These are phyloP conservation scores for Lichtheimia hyalospora DNA, from an alignment of 371 early-diverging fungal species.

Conservation along the genomic window DNA sequence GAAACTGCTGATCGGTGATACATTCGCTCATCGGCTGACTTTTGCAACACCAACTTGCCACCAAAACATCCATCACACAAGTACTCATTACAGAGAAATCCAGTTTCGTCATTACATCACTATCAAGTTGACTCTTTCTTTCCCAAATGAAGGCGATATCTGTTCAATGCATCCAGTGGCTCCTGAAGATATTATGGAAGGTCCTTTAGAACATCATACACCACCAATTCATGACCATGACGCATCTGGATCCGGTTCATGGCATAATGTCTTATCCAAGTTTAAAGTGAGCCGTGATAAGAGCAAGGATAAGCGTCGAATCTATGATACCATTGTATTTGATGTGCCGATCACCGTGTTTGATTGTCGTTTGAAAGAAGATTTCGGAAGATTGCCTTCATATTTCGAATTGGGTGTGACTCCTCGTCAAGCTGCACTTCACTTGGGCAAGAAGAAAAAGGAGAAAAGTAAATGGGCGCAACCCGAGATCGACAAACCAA, in stretches of 20 bases:
- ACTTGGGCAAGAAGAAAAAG: not conserved
- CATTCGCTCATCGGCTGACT: constrained; percentile 38
- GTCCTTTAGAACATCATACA: not conserved
- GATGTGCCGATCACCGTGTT: constrained; percentile 36
- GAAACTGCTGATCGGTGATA: constrained; percentile 17
- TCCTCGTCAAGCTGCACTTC: not conserved
- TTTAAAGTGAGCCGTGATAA: constrained; percentile 12
- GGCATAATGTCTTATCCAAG: constrained; percentile 25
- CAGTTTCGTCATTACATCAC: constrained; percentile 31
- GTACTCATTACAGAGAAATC: constrained; percentile 36
- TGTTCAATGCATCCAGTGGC: not conserved
- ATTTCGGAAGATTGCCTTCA: constrained; percentile 45
- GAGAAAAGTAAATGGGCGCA: not conserved
- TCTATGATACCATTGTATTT: constrained; percentile 23
- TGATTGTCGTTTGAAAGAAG: constrained; percentile 48
- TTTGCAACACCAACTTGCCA: constrained; percentile 41
- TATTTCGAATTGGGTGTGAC: constrained; percentile 38
- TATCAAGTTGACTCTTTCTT: constrained; percentile 31
- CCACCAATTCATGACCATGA: not conserved
- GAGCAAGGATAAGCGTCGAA: constrained; percentile 9
- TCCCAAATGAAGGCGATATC: constrained; percentile 22
- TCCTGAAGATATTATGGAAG: constrained; percentile 5
- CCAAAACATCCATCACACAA: constrained; percentile 37
- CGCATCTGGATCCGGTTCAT: not conserved
- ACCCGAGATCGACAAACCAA: constrained; percentile 9